Evolutionary conservation across 768 basidiomycete genomes (phyloP), one percentile per base, ranked within the genome.

Genomic region (Termitomyces sp.): DNA sequence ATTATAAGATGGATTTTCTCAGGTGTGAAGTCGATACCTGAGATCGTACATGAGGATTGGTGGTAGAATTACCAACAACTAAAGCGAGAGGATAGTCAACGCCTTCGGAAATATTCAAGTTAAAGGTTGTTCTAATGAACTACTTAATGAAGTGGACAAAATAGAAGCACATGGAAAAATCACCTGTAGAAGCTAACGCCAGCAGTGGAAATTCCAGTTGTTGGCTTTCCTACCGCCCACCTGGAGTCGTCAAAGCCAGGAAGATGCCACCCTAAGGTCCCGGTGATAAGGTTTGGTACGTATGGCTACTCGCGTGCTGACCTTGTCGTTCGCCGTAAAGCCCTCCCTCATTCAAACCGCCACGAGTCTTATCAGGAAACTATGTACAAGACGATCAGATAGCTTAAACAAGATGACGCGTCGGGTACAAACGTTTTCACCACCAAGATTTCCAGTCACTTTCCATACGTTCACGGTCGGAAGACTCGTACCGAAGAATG

Each of bases 311-410:
- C 9, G 14, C 12, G 14, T 22, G 12, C 55, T 50, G 21, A 70
- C 74, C 79, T 71, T 77, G 74, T 17, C 83, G 74, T 64, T 84
- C 82, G 14, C 70, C 80, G 54, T 75, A 82, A 2, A 82, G 62
- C 2, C 83, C 83, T 9, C 83, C 83, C 63, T 83, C 82, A 57
- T 85, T 84, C 54, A 81, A 66, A n/a, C 80, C 72, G 5, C 83
- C 83, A 17, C 84, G 75, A 22, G 70, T 67, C 21, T 55, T 71
- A 62, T 85, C 82, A 30, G 66, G 64, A 58, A 77, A 79, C 76
- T 79, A 53, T 9, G 5, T 17, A 5, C 14, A 26, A 51, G 21
- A 14, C 17, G 11, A 5, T 38, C 28, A 28, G 9, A 34, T 14
- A 17, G 34, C 14, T 6, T 2, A 22, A 1, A 17, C 42, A 28